These are phyloP conservation scores for Penicillium sp. DNA, from an alignment of 2,329 filamentous ascomycete species.

Conservation along the genomic window DNA sequence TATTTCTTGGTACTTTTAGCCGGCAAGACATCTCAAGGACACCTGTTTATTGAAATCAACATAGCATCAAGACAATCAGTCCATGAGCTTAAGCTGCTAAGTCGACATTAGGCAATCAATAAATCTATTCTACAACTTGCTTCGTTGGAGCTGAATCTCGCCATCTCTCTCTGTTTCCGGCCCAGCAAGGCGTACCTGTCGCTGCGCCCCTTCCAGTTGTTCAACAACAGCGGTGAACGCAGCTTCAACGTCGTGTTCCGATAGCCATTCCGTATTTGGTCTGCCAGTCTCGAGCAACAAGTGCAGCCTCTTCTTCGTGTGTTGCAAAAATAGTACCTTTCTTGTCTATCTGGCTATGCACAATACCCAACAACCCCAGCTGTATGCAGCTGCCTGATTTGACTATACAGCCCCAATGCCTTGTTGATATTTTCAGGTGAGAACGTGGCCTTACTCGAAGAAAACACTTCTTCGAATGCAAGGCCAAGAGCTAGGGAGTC, in stretches of 20 bases:
- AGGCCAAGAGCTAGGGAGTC: conserved; percentile 37
- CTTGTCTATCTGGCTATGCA: conserved; percentile 20
- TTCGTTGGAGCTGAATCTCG: background rate
- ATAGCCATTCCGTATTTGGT: conserved; percentile 38
- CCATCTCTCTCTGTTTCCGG: background rate
- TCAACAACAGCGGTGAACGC: conserved; percentile 25
- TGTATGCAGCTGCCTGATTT: conserved; percentile 38
- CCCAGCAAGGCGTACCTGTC: background rate
- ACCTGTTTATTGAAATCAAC: background rate
- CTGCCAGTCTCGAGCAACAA: conserved; percentile 29
- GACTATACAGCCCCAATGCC: conserved; percentile 37
- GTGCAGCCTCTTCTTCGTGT: conserved; percentile 29
- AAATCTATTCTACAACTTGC: background rate
- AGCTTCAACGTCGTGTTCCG: conserved; percentile 41
- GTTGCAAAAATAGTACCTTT: background rate
- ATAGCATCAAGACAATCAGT: background rate
- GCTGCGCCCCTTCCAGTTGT: conserved; percentile 1
- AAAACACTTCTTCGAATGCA: conserved; percentile 33
- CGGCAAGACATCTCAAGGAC: too few species aligned
- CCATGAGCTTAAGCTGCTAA: background rate
- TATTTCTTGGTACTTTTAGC: too few species aligned
- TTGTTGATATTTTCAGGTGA: conserved; percentile 17
- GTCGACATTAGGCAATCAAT: background rate
- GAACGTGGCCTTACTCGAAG: background rate
- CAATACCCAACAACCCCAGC: conserved; percentile 30